Percentiles rank a stretch among this genome's conserved stretches.
phyloP scores from a whole-genome alignment of 2,329 filamentous ascomycete species.

The Biscogniauxia mediterranea region DNA sequence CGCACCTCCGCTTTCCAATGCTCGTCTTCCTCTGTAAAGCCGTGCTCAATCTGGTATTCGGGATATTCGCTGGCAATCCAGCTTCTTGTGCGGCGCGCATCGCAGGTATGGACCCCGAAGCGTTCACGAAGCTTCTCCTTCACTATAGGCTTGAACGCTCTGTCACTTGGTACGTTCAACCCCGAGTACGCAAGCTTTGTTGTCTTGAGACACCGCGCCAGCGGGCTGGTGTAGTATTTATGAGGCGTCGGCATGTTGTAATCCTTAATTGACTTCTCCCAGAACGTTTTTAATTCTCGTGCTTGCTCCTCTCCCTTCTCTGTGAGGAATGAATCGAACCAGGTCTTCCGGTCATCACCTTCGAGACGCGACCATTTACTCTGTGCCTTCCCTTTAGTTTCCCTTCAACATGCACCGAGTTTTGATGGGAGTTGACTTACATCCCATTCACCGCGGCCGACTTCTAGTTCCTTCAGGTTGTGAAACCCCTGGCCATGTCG shows the following conservation, averaged over 20 bases:
- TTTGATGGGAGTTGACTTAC: slow-evolving; percentile 7
- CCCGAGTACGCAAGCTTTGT: slow-evolving; percentile 49
- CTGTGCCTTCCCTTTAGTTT: not conserved
- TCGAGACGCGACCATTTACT: slow-evolving; percentile 38
- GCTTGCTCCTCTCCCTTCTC: slow-evolving; percentile 53
- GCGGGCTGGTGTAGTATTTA: slow-evolving; percentile 55
- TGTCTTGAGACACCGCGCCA: slow-evolving; percentile 58
- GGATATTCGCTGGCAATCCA: slow-evolving; percentile 52
- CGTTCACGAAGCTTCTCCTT: slow-evolving; percentile 61
- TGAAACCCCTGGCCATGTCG: slow-evolving; percentile 22
- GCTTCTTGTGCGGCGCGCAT: slow-evolving; percentile 48
- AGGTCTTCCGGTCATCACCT: slow-evolving; percentile 36
- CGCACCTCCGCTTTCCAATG: slow-evolving; percentile 47
- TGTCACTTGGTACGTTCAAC: slow-evolving; percentile 33
- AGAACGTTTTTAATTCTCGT: slow-evolving; percentile 48
- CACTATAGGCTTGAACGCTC: slow-evolving; percentile 48
- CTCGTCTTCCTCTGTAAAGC: slow-evolving; percentile 54
- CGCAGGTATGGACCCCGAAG: slow-evolving; percentile 61
- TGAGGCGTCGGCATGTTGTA: slow-evolving; percentile 52
- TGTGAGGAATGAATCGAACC: slow-evolving; percentile 50
- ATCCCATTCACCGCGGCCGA: slow-evolving; percentile 18
- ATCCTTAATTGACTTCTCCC: slow-evolving; percentile 42
- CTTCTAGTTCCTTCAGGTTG: slow-evolving; percentile 21
- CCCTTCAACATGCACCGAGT: not conserved
- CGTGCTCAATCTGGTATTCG: slow-evolving; percentile 49